phyloP scores from a whole-genome alignment of 1,284 basidiomycete genomes.

The Hymenochaete sp. region DNA sequence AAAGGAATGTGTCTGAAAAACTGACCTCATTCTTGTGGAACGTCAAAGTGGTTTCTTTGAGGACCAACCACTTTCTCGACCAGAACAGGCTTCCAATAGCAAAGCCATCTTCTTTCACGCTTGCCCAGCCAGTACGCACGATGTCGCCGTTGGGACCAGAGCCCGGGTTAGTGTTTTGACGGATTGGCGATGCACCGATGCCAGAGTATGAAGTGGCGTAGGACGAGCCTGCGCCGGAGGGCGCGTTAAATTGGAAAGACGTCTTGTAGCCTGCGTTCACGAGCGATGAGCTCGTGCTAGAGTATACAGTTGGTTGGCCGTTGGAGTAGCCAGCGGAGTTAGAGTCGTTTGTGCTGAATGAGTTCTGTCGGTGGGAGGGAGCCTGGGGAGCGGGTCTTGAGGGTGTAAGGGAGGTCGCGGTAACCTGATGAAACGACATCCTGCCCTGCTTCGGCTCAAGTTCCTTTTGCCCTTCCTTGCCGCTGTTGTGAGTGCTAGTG shows the following conservation, averaged over 20 bases:
- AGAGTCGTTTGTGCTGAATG: constrained; percentile 33
- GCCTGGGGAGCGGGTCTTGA: constrained; percentile 60
- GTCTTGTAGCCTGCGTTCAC: constrained; percentile 47
- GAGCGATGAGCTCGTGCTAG: constrained; percentile 24
- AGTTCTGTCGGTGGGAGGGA: constrained; percentile 38
- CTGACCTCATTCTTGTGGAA: constrained; percentile 92
- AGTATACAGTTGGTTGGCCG: constrained; percentile 1
- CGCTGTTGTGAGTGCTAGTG: neutral
- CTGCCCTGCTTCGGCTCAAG: constrained; percentile 7
- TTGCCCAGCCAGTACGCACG: constrained; percentile 62
- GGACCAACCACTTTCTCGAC: constrained; percentile 84
- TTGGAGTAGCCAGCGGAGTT: too few relatives aligned
- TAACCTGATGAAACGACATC: constrained; percentile 37
- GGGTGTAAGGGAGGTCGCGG: constrained; percentile 43
- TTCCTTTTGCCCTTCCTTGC: constrained; percentile 6
- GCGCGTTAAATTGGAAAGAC: constrained; percentile 42
- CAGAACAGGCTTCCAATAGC: constrained; percentile 92
- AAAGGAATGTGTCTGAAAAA: constrained; percentile 4
- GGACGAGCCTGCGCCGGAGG: constrained; percentile 46
- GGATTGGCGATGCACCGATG: constrained; percentile 68
- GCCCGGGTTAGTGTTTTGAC: constrained; percentile 33
- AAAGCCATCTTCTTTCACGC: constrained; percentile 85
- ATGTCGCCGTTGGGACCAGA: constrained; percentile 36
- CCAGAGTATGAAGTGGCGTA: constrained; percentile 57
- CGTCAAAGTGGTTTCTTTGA: constrained; percentile 73